Conservation (phyloP, 768 basidiomycete species). For the Tylopilus intermedius region DNA sequence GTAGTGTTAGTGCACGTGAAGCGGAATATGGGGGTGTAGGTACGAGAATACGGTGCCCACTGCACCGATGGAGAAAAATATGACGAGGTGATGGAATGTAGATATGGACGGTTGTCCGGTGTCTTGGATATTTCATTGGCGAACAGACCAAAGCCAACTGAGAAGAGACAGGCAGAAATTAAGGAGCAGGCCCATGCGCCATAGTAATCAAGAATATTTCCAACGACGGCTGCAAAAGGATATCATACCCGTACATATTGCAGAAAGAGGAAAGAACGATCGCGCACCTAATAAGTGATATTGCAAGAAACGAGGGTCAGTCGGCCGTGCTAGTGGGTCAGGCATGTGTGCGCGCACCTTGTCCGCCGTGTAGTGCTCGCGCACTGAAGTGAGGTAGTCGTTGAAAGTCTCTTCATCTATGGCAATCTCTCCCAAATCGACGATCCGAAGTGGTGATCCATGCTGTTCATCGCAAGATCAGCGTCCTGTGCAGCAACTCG, state of each 20-base stretch:
- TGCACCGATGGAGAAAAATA: constrained; percentile 60
- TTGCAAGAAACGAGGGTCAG: constrained; percentile 34
- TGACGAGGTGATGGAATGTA: constrained; percentile 48
- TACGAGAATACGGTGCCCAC: constrained; percentile 72
- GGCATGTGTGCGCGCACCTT: constrained; percentile 48
- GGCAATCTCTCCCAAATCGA: constrained; percentile 74
- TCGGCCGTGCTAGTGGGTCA: background rate
- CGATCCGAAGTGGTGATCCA: constrained; percentile 62
- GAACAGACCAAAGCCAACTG: constrained; percentile 58
- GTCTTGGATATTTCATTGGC: constrained; percentile 51
- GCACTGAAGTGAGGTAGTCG: constrained; percentile 76
- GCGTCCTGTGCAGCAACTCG: background rate
- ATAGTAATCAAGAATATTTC: constrained; percentile 60
- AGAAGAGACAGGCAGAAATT: constrained; percentile 53
- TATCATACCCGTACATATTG: constrained; percentile 33
- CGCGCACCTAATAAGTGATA: constrained; percentile 76
- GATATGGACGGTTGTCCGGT: constrained; percentile 38
- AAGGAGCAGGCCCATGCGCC: constrained; percentile 70
- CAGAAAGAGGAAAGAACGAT: background rate
- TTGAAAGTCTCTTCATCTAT: constrained; percentile 82
- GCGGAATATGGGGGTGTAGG: constrained; percentile 24
- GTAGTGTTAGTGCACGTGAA: background rate
- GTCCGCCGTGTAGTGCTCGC: constrained; percentile 81
- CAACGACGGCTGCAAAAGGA: constrained; percentile 65
- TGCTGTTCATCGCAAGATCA: constrained; percentile 42